phyloP scores from a whole-genome alignment of 2,329 filamentous ascomycete genomes.

The Alternaria alternata region DNA sequence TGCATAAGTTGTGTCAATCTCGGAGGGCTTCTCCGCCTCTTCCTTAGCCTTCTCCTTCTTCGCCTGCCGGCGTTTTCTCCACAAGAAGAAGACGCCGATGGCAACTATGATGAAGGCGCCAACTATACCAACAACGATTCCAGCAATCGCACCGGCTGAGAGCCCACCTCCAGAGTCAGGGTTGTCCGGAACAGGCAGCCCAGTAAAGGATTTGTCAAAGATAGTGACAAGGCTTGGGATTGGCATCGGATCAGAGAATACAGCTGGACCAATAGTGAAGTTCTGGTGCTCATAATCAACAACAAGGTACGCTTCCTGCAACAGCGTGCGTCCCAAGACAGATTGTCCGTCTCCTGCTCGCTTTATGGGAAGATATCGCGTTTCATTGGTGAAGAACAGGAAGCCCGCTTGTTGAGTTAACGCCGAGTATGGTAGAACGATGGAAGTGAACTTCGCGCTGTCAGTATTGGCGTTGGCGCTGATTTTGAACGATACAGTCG shows the following conservation, averaged over 20 bases:
- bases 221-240: slow-evolving; percentile 33
- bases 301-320: slow-evolving; percentile 49
- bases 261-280: slow-evolving; percentile 44
- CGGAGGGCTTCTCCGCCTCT: slow-evolving; percentile 25
- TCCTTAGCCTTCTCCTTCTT: slow-evolving; percentile 5
- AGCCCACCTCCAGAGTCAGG: slow-evolving; percentile 23
- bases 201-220: slow-evolving; percentile 27
- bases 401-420: too few relatives aligned
- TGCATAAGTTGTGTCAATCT: slow-evolving; percentile 41
- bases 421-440: too few relatives aligned
- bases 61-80: slow-evolving; percentile 29
- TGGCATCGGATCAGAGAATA: slow-evolving; percentile 32
- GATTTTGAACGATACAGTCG: too few relatives aligned
- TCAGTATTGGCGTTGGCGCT: too few relatives aligned
- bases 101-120: slow-evolving; percentile 33
- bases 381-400: too few relatives aligned
- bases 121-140: slow-evolving; percentile 46
- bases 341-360: too few relatives aligned
- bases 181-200: slow-evolving; percentile 1
- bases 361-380: too few relatives aligned
- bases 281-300: slow-evolving; percentile 49
- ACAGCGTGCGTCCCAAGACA: too few relatives aligned
- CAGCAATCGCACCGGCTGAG: slow-evolving; percentile 42
- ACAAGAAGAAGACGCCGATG: slow-evolving; percentile 40
- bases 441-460: too few relatives aligned